Evolutionary conservation across 257 asterid genomes (phyloP), one percentile per base, ranked within the genome.

Genomic region (Lycium barbarum): DNA sequence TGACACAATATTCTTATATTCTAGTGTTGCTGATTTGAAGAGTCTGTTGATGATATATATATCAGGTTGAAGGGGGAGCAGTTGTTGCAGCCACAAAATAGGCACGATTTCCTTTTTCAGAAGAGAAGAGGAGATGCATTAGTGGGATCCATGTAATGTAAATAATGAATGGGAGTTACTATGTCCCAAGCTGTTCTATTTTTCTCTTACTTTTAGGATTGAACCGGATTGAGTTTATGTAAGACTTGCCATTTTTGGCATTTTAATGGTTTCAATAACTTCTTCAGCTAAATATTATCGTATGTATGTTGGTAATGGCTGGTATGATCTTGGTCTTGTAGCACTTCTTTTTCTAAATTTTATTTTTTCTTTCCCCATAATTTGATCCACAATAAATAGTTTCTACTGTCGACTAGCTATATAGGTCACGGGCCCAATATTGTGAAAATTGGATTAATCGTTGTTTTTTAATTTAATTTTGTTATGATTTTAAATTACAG

Each of bases 41-140:
- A 68, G 67, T 57, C 18, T 20, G 80, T 81, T 66, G 47, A 84
- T 91, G 33, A 1, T 1, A 63, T 89, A 84, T 87, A 84, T 90
- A 88, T 81, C 95, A 94, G 99, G 99, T 94, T 68, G 98, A 94
- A 36, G 76, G 51, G 84, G 96, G 96, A 59, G 81, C 93, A 86
- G 91, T 93, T 83, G 17, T 90, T 84, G 93, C 98, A 87, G 92
- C 95, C 93, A 91, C 96, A 83, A 88, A 96, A 74, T 94, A 92
- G 93, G 84, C 91, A 86, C 12, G n/a, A 67, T 67, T 36, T 12
- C 63, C 36, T 20, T 33, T 74, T 2, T 22, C 20, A 51, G 5
- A 54, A 11, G 83, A 22, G 15, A 38, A 26, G 66, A 14, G 12
- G 5, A 13, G 2, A 35, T 61, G 66, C 66, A 61, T 61, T 61